Percentiles rank a stretch among this genome's conserved stretches.
Evolutionary conservation across 495 filamentous ascomycete species (phyloP).

Genomic region (Trichoderma virens): DNA sequence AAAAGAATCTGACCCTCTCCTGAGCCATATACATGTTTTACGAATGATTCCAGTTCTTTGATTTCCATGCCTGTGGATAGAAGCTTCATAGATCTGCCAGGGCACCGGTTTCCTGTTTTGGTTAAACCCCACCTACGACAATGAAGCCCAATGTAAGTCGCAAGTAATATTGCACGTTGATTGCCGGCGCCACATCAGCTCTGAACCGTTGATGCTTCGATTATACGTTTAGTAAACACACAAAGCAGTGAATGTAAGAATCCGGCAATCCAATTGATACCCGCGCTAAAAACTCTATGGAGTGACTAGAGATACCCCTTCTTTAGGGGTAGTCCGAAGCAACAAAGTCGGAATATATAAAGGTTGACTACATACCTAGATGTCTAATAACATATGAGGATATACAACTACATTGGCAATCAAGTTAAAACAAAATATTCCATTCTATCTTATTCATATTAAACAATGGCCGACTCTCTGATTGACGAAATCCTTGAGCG

Average conservation of each 20-base stretch:
- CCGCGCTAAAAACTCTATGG: no score
- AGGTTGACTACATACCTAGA: no score
- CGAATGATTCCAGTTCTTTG: no score
- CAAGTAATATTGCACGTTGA: not conserved
- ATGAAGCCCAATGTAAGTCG: not conserved
- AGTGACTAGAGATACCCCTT: no score
- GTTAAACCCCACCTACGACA: not conserved
- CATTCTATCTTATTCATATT: not conserved
- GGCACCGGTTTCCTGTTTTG: not conserved
- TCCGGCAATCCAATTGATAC: no score
- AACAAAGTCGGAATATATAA: no score
- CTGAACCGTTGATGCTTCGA: not conserved
- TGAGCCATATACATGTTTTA: no score
- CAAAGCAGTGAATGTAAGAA: no score
- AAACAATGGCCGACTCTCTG: not conserved
- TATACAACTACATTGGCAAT: not conserved
- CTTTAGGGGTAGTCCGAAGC: no score
- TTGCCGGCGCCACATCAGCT: not conserved
- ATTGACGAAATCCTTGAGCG: not conserved
- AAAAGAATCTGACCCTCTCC: no score
- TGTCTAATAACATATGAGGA: not conserved
- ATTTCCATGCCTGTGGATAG: no score
- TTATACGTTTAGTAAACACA: not conserved
- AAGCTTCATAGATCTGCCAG: not conserved
- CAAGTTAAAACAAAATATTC: not conserved